Evolutionary conservation across 1,284 basidiomycete genomes (phyloP).

Genomic region (Termitomyces sp.): DNA sequence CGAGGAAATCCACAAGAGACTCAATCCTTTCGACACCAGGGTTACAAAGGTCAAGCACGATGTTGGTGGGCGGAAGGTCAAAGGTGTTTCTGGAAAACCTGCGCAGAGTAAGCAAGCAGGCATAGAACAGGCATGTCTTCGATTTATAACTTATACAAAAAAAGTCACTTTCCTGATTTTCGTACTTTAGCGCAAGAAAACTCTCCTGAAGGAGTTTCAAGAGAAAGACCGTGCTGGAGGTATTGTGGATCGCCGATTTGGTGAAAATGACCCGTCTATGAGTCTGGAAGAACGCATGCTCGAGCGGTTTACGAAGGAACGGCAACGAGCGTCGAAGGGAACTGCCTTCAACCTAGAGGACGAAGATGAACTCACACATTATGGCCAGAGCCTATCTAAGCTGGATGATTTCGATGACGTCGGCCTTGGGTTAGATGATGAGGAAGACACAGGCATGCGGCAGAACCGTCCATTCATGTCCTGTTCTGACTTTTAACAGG

Average conservation of each 20-base stretch:
- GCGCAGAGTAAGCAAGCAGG: conserved; percentile 86
- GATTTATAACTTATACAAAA: neutral
- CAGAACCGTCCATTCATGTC: conserved; percentile 3
- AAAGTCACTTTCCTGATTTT: conserved; percentile 6
- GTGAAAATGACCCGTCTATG: conserved; percentile 90
- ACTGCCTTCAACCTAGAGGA: conserved; percentile 89
- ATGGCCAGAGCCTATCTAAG: conserved; percentile 82
- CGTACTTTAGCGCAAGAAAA: conserved; percentile 68
- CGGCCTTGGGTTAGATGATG: conserved; percentile 68
- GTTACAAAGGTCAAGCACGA: conserved; percentile 91
- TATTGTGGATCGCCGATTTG: conserved; percentile 92
- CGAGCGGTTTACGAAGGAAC: conserved; percentile 91
- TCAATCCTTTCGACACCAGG: conserved; percentile 94
- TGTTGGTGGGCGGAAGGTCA: conserved; percentile 82
- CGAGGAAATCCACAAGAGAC: conserved; percentile 75
- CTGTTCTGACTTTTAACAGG: conserved; percentile 32
- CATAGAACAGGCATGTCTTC: conserved; percentile 72
- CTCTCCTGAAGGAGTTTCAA: conserved; percentile 83
- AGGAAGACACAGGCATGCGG: conserved; percentile 39
- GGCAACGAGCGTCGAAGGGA: conserved; percentile 75
- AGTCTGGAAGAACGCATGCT: conserved; percentile 95
- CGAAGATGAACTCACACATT: conserved; percentile 90
- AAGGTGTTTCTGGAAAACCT: conserved; percentile 80
- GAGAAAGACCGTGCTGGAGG: conserved; percentile 78
- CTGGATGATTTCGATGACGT: conserved; percentile 85